Base-by-base conservation (phyloP, 78 protist genomes). In the Anaeramoeba flamelloides region DNA sequence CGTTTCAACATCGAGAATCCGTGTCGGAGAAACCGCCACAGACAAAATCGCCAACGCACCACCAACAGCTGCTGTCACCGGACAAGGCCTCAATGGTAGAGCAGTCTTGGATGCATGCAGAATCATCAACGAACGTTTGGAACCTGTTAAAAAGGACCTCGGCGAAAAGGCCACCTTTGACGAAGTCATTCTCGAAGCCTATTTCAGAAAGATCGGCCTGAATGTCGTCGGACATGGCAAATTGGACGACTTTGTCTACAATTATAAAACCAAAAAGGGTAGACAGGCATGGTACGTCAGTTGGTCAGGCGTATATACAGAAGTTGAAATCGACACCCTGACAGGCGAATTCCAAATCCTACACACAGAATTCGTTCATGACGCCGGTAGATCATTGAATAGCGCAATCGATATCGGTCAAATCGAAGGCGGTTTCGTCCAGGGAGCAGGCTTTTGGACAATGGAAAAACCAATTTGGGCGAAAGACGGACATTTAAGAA, bases 391-490 rank as follows among this genome's bases (percentile, higher is more conserved):
- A 26, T 53, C 69, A 53, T 26, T 53, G 69, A 53, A 53, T 53
- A 8, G 34, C 17, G 69, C 69, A 26, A 53, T 53, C 17, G 69
- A 53, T 53, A 53, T 53, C 17, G 69, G 69, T 53, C 69, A 53
- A 53, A 17, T 53, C 17, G 69, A 53, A 53, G 69, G 69, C 17
- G 69, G 69, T 53, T 53, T 53, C 17, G 17, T 53, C 17, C 69
- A 53, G 17, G 69, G 69, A 53, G 34, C 17, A 26, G 69, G 69
- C 8, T 53, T 53, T 26, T 26, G 8, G 69, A 53, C 69, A 53
- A 53, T 53, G 69, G 69, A 53, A 53, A 17, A 53, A 53, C 69
- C 69, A 53, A 53, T 53, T 53, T 53, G 69, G 69, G 69, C 69
- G 17, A 26, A 8, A 26, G 69, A 53, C 17, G 69, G 69, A 26